A percentile compares a stretch with the other conserved stretches of the same genome.
These are phyloP conservation scores for Candida gorgasii DNA, from an alignment of 805 yeast genomes.

Conservation along the genomic window DNA sequence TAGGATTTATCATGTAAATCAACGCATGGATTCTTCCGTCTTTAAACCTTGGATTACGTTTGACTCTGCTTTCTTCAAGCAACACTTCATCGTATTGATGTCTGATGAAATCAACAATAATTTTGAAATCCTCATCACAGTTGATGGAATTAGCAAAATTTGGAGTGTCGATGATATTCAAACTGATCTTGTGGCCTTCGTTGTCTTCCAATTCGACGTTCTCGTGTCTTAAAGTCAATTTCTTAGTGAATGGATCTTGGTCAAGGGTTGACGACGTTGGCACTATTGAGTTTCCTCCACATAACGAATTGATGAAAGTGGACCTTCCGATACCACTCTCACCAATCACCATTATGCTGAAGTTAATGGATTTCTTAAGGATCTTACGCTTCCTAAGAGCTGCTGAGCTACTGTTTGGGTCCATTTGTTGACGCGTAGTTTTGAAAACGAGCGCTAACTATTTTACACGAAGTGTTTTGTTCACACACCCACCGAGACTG, in stretches of 20 bases:
- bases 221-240: slow-evolving; percentile 69
- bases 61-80: slow-evolving; percentile 76
- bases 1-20: slow-evolving; percentile 46
- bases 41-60: slow-evolving; percentile 81
- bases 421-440: slow-evolving; percentile 10
- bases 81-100: slow-evolving; percentile 83
- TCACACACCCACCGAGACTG: too few species aligned
- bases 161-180: slow-evolving; percentile 79
- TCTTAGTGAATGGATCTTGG: slow-evolving; percentile 51
- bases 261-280: slow-evolving; percentile 65
- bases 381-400: slow-evolving; percentile 68
- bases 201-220: slow-evolving; percentile 83
- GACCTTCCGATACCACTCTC: slow-evolving; percentile 87
- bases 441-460: too few species aligned
- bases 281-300: slow-evolving; percentile 80
- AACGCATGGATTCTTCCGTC: slow-evolving; percentile 78
- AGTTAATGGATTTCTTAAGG: slow-evolving; percentile 79
- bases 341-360: slow-evolving; percentile 85
- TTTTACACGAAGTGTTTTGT: too few species aligned
- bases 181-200: slow-evolving; percentile 78
- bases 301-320: slow-evolving; percentile 87
- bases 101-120: slow-evolving; percentile 74
- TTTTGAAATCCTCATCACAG: slow-evolving; percentile 64
- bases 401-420: slow-evolving; percentile 26
- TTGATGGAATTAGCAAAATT: slow-evolving; percentile 78